Base-by-base conservation (phyloP, 1,139 yeast genomes). In the Geotrichum fermentans region DNA sequence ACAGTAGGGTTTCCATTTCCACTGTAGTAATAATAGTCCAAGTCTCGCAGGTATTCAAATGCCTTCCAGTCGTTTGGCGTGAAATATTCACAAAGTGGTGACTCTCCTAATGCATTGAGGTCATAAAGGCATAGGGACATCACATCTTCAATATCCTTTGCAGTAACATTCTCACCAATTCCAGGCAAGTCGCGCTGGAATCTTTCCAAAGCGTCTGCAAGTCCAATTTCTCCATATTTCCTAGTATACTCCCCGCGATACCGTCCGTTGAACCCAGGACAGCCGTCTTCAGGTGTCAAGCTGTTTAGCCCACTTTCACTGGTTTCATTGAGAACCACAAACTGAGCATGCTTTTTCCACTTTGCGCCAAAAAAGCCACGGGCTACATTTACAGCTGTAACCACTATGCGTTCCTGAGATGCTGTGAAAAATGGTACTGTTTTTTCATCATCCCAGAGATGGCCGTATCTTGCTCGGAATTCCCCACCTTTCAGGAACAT, bases 81-180 rank as follows among this genome's bases (percentile, higher is more conserved):
- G 67, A 80, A 79, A 39, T 79, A 65, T 30, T 70, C 68, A 58
- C 82, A 76, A 60, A 79, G 72, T 17, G 76, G 76, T 8, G 84
- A 78, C 45, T 64, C 61, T 2, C 82, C 83, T 43, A 69, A 69
- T n/a, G 71, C 78, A 58, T 75, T 77, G 51, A 79, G 64, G 60
- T 81, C 86, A 56, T 69, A 80, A 3, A 80, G 80, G 62, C 82
- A 79, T 64, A 77, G 68, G 7, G 65, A 64, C 62, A 80, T 71
- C 52, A 80, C 62, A 41, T 63, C 58, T 42, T 60, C 60, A 38
- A 78, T 70, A 56, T 80, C 83, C 11, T 56, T 46, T 3, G 63
- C 56, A 4, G 73, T 69, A 42, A 73, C 56, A 56, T 73, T 68
- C 4, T 4, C 36, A 8, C 20, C 20, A 48, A 75, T 68, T 1